These are phyloP conservation scores for Wickerhamiella sorbophila DNA, from an alignment of 805 yeast genomes.

Conservation along the genomic window DNA sequence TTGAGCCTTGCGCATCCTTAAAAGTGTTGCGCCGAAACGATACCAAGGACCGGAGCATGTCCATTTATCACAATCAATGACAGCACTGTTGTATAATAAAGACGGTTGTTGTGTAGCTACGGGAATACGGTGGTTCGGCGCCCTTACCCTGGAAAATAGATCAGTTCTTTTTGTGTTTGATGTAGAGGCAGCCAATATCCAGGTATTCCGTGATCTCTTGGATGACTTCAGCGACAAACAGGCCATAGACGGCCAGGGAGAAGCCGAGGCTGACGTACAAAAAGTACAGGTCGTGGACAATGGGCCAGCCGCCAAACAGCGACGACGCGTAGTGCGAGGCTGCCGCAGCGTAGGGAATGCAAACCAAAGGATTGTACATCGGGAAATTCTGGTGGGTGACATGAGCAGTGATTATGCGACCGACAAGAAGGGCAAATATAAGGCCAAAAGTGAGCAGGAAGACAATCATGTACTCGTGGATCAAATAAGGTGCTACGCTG, in stretches of 20 bases:
- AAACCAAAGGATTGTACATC: constrained; percentile 38
- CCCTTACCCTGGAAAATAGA: neutral
- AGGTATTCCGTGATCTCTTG: constrained; percentile 69
- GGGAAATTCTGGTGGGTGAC: constrained; percentile 72
- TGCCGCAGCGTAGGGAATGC: constrained; percentile 53
- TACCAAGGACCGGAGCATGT: neutral
- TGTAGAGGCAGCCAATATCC: constrained; percentile 72
- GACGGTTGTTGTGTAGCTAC: no score
- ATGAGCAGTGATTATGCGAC: constrained; percentile 78
- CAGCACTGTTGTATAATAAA: no score
- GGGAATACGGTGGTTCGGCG: no score
- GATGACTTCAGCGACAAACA: constrained; percentile 54
- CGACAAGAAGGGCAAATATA: constrained; percentile 73
- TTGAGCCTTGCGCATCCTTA: constrained; percentile 20
- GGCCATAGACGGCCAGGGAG: constrained; percentile 54
- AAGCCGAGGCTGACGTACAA: constrained; percentile 43
- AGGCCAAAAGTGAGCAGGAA: constrained; percentile 46
- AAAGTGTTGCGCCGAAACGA: constrained; percentile 13
- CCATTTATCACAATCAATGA: no score
- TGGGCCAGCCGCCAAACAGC: constrained; percentile 32
- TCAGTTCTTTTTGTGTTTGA: constrained; percentile 34
- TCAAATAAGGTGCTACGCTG: constrained; percentile 33
- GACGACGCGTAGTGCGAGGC: constrained; percentile 43
- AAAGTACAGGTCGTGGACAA: constrained; percentile 28
- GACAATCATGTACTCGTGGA: constrained; percentile 29